phyloP scores from a whole-genome alignment of 2,329 filamentous ascomycete species.

The Trichoderma breve region DNA sequence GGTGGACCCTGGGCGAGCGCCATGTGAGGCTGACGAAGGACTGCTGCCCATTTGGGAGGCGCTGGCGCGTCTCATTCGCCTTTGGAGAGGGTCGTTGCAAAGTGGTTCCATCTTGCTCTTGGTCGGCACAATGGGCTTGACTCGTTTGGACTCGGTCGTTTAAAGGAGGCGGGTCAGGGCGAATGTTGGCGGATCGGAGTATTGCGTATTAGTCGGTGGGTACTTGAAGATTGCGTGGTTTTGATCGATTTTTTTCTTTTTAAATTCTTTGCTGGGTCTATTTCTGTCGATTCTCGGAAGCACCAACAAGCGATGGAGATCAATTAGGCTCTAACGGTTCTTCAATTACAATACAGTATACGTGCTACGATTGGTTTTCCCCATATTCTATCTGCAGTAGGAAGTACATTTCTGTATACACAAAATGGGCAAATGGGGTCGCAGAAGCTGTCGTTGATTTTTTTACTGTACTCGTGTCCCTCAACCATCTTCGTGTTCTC shows the following conservation, averaged over 20 bases:
- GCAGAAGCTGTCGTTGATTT: background rate
- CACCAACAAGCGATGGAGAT: background rate
- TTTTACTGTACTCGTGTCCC: background rate
- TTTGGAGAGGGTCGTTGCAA: background rate
- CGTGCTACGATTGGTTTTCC: background rate
- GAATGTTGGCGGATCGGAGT: background rate
- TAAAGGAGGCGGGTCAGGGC: background rate
- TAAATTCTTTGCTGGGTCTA: background rate
- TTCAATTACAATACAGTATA: background rate
- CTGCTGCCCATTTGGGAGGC: constrained; percentile 15
- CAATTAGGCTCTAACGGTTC: background rate
- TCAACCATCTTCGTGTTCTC: background rate
- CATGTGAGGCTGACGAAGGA: constrained; percentile 12
- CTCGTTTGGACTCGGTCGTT: background rate
- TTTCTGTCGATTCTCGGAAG: background rate
- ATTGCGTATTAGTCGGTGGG: background rate
- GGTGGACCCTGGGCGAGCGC: background rate
- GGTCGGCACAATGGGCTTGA: background rate
- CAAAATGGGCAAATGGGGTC: background rate
- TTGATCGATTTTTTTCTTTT: background rate
- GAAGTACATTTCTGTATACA: background rate
- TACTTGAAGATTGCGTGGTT: background rate
- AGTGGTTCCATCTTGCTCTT: background rate
- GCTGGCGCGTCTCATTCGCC: constrained; percentile 12
- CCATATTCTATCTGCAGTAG: background rate